Base-by-base conservation (phyloP, 148 eudicot species). In the Silene latifolia region DNA sequence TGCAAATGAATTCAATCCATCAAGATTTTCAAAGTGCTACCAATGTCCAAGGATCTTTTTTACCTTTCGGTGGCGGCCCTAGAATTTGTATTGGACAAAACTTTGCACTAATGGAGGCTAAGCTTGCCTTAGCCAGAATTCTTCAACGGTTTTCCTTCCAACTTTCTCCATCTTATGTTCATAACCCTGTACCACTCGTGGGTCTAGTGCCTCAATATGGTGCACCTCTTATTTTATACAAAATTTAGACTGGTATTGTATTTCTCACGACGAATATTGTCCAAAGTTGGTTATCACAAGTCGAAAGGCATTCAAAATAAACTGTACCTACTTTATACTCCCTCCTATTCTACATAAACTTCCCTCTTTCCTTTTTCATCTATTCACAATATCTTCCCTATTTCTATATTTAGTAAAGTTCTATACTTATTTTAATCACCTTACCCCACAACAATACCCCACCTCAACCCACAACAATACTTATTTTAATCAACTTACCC, bases 91-190 rank as follows among this genome's bases (percentile, higher is more conserved):
- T 88, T 20, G 89, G 89, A 35, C 83, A 84, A 71, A 80, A 84
- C 59, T 82, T 84, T 57, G 85, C 86, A 2, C 63, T 82, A 24
- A 51, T 79, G 3, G 88, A 89, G 75, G 88, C 83, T 1, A 87
- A 87, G 73, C 77, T 85, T 23, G 89, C 86, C 1, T 24, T 89
- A 71, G 73, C 87, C 4, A 86, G 75, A 77, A 85, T 89, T 23
- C 74, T 89, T 21, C 85, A 85, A 71, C 78, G 76, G 18, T 89
- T 83, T 67, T 72, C 81, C 5, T 84, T 87, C 32, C 67, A 83
- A 61, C 80, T 87, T 9, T 85, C 89, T 4, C 76, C 87, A 1
- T 61, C 86, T 29, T 87, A 87, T 61, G 73, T 63, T 62, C 90
- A 87, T 77, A 75, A 86, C 29, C 92, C 92, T 27, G 61, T 63